Evolutionary conservation across 2,329 filamentous ascomycete species (phyloP).

Genomic region (Aurifilum marmelostoma): DNA sequence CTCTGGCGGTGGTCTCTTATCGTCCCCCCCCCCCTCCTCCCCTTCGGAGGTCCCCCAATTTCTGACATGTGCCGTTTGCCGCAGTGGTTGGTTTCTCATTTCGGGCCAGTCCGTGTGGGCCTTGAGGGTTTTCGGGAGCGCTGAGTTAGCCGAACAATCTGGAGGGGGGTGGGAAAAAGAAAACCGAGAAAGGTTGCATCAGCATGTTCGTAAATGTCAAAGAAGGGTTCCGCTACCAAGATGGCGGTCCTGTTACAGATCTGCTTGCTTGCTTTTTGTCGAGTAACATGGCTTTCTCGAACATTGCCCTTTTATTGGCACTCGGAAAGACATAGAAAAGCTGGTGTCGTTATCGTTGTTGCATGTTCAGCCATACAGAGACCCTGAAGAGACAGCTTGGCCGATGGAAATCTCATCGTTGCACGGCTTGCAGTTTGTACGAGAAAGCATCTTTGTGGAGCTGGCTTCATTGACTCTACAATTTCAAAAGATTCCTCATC

Average conservation of each 20-base stretch:
- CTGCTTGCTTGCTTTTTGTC: neutral
- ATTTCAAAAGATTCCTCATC: neutral
- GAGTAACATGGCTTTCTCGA: too few relatives aligned
- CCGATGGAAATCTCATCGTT: too few relatives aligned
- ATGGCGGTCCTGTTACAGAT: neutral
- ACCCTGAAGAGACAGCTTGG: too few relatives aligned
- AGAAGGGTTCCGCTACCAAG: neutral
- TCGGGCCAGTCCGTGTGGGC: constrained; percentile 5
- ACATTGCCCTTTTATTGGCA: too few relatives aligned
- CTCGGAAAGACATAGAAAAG: too few relatives aligned
- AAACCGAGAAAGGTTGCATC: neutral
- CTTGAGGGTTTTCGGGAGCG: neutral
- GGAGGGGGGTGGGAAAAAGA: neutral
- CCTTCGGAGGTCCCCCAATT: neutral
- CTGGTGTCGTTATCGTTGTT: neutral
- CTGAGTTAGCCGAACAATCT: neutral
- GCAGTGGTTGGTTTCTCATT: neutral
- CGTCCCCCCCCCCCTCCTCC: too few relatives aligned
- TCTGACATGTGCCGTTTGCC: constrained; percentile 11
- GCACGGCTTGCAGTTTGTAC: neutral
- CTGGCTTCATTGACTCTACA: too few relatives aligned
- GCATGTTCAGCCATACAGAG: neutral
- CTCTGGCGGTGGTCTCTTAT: too few relatives aligned
- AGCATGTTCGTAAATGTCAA: neutral
- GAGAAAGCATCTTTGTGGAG: too few relatives aligned